Conservation (phyloP, 768 basidiomycete species). For the Porpolomopsis calyptriformis region DNA sequence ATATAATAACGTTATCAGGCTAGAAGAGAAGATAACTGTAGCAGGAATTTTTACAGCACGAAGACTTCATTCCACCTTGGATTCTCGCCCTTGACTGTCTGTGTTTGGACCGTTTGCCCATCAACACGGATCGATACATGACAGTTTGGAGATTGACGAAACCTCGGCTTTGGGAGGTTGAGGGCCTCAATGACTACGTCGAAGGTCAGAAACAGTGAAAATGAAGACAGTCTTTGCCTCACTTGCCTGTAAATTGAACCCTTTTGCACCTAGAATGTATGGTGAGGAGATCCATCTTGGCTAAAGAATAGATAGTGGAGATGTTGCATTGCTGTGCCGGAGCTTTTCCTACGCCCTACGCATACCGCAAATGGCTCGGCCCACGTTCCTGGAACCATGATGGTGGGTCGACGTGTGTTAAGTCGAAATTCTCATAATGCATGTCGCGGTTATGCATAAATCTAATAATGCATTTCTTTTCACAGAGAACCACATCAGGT, state of each 20-base stretch:
- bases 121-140: not conserved
- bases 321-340: too few species aligned
- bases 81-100: slow-evolving; percentile 1
- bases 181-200: not conserved
- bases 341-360: too few species aligned
- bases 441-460: too few species aligned
- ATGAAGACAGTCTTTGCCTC: not conserved
- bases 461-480: too few species aligned
- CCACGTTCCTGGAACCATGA: too few species aligned
- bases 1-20: not conserved
- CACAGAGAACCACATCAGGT: too few species aligned
- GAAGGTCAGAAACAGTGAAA: not conserved
- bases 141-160: not conserved
- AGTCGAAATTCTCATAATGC: too few species aligned
- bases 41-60: not conserved
- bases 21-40: not conserved
- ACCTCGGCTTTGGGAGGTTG: not conserved
- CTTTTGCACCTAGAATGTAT: not conserved
- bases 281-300: not conserved
- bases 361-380: too few species aligned
- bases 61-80: not conserved
- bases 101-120: not conserved
- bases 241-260: not conserved
- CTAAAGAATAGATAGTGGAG: too few species aligned
- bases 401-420: too few species aligned